Evolutionary conservation across 73 alveolate species (phyloP).

Genomic region (Paramecium caudatum): DNA sequence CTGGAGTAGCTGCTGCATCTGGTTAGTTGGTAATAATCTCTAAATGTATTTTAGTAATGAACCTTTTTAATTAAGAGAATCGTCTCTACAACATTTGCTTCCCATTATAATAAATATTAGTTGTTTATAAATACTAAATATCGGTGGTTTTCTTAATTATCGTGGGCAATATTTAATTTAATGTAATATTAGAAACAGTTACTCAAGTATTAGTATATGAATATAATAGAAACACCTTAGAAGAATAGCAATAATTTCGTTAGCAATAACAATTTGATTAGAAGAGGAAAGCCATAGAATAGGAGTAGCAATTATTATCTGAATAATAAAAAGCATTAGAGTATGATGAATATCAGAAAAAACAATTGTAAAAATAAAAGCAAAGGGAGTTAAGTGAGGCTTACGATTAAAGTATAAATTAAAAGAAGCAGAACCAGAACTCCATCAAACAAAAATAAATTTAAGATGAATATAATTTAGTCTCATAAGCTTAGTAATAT

Average conservation of each 20-base stretch:
- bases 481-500: slow-evolving; percentile 36
- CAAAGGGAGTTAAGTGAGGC: slow-evolving; percentile 50
- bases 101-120: no score
- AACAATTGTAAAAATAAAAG: neutral
- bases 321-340: slow-evolving; percentile 49
- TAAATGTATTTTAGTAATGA: slow-evolving; percentile 3
- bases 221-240: slow-evolving; percentile 37
- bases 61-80: neutral
- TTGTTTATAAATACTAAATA: no score
- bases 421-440: slow-evolving; percentile 16
- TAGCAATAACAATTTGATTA: neutral
- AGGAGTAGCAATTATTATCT: neutral
- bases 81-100: slow-evolving; percentile 44
- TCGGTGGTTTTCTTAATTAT: no score
- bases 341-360: slow-evolving; percentile 14
- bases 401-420: slow-evolving; percentile 12
- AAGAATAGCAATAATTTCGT: neutral
- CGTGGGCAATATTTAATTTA: slow-evolving; percentile 38
- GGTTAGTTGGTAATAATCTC: no score
- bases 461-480: slow-evolving; percentile 43
- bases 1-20: slow-evolving; percentile 6
- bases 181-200: slow-evolving; percentile 61
- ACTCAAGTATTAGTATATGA: neutral
- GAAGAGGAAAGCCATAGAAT: neutral
- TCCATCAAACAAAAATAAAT: slow-evolving; percentile 22